Conservation (phyloP, 208 protist genomes). For the Chromosphaera perkinsii region DNA sequence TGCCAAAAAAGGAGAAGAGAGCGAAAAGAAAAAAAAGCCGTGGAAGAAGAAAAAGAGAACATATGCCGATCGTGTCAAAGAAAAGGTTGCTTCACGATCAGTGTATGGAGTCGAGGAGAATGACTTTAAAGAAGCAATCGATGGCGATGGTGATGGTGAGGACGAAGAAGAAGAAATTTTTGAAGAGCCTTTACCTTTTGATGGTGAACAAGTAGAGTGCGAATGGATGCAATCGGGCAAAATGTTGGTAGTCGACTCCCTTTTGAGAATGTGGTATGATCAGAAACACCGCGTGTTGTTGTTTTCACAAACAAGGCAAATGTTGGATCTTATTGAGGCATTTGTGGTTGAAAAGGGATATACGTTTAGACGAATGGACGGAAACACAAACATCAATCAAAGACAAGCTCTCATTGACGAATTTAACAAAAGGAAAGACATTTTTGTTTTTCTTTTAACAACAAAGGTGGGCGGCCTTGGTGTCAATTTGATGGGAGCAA, state of each 20-base stretch:
- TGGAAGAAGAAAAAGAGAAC: background rate
- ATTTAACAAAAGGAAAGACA: conserved; percentile 81
- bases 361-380: conserved; percentile 88
- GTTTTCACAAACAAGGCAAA: conserved; percentile 92
- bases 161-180: too few relatives aligned
- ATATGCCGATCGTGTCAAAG: conserved; percentile 1
- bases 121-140: too few relatives aligned
- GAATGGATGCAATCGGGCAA: conserved; percentile 66
- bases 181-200: too few relatives aligned
- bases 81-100: background rate
- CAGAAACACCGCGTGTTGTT: conserved; percentile 85
- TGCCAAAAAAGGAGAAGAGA: too few relatives aligned
- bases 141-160: too few relatives aligned
- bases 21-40: too few relatives aligned
- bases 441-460: conserved; percentile 92
- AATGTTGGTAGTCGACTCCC: conserved; percentile 73
- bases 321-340: conserved; percentile 93
- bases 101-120: too few relatives aligned
- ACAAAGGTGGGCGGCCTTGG: conserved; percentile 87
- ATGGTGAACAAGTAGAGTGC: too few relatives aligned
- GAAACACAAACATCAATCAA: conserved; percentile 67
- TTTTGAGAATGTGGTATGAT: conserved; percentile 81
- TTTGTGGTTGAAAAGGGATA: conserved; percentile 5
- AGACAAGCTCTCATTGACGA: conserved; percentile 74
- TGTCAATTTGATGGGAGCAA: conserved; percentile 93